Evolutionary conservation across 441 rosid genomes (phyloP), one percentile per base, ranked within the genome.

Genomic region (Macaranga tanarius): DNA sequence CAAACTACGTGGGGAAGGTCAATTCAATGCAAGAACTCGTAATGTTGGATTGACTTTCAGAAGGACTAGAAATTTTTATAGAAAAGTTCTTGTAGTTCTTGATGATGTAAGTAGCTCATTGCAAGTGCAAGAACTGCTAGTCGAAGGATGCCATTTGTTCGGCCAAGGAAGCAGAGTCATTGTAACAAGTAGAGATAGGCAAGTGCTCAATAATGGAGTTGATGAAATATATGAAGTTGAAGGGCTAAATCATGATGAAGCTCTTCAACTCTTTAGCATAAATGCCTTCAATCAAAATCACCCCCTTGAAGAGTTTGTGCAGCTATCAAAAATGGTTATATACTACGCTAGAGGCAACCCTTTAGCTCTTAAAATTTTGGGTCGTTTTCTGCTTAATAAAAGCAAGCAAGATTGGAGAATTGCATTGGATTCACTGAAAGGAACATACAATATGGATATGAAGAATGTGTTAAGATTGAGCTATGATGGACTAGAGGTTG

Each of bases 301-400:
- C 47, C 72, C 77, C 10, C 12, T 47, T 0, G 25, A 31, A 47
- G 63, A 50, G 47, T 73, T 42, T 12, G 10, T 67, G 72, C 58
- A 62, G 34, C 28, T 70, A 4, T 73, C 75, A 19, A 54, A 45
- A 20, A 55, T 19, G 59, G 57, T 71, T 3, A 19, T 79, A 20
- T 40, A 59, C 23, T 82, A 79, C 19, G 76, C 77, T 1, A 25
- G 28, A 55, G 78, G 80, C 15, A 69, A 73, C 38, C 84, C 82
- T n/a, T 58, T 81, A 51, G 80, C 79, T 42, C 72, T 81, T 48
- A 71, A 66, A 69, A 65, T 79, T 70, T 42, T 82, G 59, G 77
- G 75, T 7, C 62, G 51, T 17, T 69, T 65, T 77, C 52, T 77
- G 71, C 62, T n/a, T n/a, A 67, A 68, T 38, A 81, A 61, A 50